These are phyloP conservation scores for Phytophthora lateralis DNA, from an alignment of 352 stramenopile species.

Conservation along the genomic window DNA sequence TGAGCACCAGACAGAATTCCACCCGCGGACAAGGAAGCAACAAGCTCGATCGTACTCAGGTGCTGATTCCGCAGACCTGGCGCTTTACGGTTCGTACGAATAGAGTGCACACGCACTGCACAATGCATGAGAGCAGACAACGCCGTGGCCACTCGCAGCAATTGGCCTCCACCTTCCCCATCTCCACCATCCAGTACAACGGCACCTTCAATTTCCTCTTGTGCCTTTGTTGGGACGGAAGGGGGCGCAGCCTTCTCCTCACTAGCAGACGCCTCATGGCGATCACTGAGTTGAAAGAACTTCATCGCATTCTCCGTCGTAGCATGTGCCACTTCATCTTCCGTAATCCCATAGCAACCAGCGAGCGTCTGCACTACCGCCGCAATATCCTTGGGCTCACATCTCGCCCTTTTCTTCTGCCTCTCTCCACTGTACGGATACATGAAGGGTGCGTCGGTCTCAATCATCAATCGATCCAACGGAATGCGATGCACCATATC, in stretches of 20 bases:
- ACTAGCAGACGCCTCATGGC: not conserved
- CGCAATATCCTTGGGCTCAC: constrained; percentile 69
- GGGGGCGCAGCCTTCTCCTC: constrained; percentile 10
- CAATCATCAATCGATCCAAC: constrained; percentile 65
- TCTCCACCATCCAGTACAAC: constrained; percentile 56
- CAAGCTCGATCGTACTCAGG: constrained; percentile 74
- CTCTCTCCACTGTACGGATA: constrained; percentile 53
- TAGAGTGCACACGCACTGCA: constrained; percentile 73
- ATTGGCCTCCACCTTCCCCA: constrained; percentile 89
- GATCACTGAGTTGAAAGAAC: constrained; percentile 55
- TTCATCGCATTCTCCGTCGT: constrained; percentile 56
- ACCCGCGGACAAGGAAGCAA: constrained; percentile 37
- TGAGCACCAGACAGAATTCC: constrained; percentile 38
- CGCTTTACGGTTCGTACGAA: constrained; percentile 71
- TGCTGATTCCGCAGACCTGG: constrained; percentile 86
- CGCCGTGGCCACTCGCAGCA: constrained; percentile 82
- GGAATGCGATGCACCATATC: constrained; percentile 49
- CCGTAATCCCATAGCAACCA: constrained; percentile 41
- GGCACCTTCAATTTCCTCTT: constrained; percentile 15
- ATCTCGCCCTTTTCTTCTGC: constrained; percentile 41
- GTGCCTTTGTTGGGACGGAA: not conserved
- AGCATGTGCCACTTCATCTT: constrained; percentile 43
- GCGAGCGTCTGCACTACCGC: constrained; percentile 67
- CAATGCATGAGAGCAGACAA: constrained; percentile 71
- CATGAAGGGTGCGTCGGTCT: constrained; percentile 85